Evolutionary conservation across 2,329 filamentous ascomycete species (phyloP).

Genomic region (Cytospora mali): DNA sequence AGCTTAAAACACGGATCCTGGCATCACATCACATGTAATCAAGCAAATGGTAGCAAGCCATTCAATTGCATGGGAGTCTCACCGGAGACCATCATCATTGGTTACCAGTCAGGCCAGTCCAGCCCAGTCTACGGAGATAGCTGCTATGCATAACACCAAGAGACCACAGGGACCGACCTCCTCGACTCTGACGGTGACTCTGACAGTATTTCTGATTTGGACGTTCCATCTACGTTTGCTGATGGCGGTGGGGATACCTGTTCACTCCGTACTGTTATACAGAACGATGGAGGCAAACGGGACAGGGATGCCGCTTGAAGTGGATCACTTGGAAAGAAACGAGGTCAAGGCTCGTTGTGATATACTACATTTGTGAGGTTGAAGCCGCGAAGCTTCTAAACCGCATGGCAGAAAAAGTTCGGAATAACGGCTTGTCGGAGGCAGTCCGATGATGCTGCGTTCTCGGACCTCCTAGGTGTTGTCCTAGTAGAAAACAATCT

Average conservation of each 20-base stretch:
- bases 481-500: not conserved
- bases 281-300: too few species aligned
- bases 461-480: not conserved
- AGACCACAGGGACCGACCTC: too few species aligned
- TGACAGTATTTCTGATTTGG: not conserved
- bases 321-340: too few species aligned
- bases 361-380: too few species aligned
- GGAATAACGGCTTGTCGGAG: not conserved
- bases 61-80: too few species aligned
- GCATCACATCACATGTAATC: not conserved
- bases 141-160: too few species aligned
- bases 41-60: not conserved
- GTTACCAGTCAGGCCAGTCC: not conserved
- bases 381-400: not conserved
- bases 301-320: too few species aligned
- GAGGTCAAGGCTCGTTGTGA: too few species aligned
- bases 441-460: not conserved
- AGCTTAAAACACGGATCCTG: not conserved
- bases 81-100: not conserved
- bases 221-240: not conserved
- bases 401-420: not conserved
- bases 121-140: not conserved
- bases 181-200: too few species aligned
- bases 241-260: not conserved
- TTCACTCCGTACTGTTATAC: not conserved